Evolutionary conservation across 495 filamentous ascomycete genomes (phyloP), one percentile per base, ranked within the genome.

Genomic region (Venustampulla echinocandica): DNA sequence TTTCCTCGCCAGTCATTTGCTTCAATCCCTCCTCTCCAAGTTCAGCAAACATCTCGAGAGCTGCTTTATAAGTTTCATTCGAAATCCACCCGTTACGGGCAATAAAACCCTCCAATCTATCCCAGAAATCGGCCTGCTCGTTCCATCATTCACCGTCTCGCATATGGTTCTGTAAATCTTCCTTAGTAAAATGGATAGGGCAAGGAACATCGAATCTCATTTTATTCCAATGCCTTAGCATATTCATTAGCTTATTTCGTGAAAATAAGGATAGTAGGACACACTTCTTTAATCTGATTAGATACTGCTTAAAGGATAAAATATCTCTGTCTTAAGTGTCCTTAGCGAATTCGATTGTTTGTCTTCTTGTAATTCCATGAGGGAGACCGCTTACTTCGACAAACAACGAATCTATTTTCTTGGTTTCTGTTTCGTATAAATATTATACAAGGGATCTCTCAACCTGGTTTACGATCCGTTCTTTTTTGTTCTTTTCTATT

Each of bases 251-350:
- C n/a, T 13, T 21, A 42, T 19, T 42, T 25, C 23, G 10, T n/a
- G 22, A 15, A 10, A 9, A 10, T 7, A 21, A 42, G 13, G 14
- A 24, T 9, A 20, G 20, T n/a, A 15, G 20, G 10, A 50, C 44
- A 17, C 34, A 52, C 49, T 23, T 49, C 48, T 52, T 11, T 40
- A 52, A 17, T 36, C 46, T 47, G 32, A 52, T 52, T 17, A 52
- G 37, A 41, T 53, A 47, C 50, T 66, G 60, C 7, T 58, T 56
- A 14, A 63, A 57, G 6, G 50, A 45, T 4, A 63, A 43, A 34
- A 66, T 62, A 15, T 63, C 58, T 41, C 59, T 58, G 37, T 64
- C 62, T 60, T 58, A 66, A 0, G 58, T 63, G 53, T 62, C 51
- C 3, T 50, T 50, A 0, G 56, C 56, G 33, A 52, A 46, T 52